Conservation (phyloP, 2,329 filamentous ascomycete species). For the Whalleya microplaca region DNA sequence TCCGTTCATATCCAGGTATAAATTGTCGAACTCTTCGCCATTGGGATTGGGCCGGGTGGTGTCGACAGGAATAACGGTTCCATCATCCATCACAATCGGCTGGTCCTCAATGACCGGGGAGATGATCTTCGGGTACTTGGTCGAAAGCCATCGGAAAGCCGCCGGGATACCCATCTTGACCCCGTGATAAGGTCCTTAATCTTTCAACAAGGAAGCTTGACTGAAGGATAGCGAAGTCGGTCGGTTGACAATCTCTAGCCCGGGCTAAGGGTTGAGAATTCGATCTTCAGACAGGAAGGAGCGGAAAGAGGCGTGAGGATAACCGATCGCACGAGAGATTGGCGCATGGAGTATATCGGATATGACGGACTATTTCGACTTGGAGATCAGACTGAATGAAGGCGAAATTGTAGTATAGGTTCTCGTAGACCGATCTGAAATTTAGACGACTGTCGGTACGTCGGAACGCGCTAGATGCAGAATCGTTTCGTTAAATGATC, state of each 20-base stretch:
- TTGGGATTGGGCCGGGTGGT: constrained; percentile 87
- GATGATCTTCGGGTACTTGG: constrained; percentile 97
- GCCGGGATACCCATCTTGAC: constrained; percentile 86
- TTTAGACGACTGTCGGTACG: neutral
- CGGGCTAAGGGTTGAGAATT: constrained; percentile 7
- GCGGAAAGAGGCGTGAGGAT: neutral
- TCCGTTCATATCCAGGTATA: constrained; percentile 99
- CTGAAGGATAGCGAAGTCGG: neutral
- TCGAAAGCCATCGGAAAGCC: constrained; percentile 94
- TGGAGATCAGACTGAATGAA: neutral
- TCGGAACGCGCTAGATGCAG: neutral
- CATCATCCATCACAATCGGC: constrained; percentile 79
- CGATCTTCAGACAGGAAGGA: neutral
- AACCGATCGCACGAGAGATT: constrained; percentile 1
- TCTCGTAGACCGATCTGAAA: neutral
- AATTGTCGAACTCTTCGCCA: constrained; percentile 95
- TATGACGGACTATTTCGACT: constrained; percentile 1
- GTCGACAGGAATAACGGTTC: constrained; percentile 82
- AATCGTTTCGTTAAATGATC: neutral
- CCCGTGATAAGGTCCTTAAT: constrained; percentile 3
- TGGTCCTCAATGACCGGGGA: constrained; percentile 87
- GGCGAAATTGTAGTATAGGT: neutral
- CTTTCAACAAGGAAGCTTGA: constrained; percentile 1
- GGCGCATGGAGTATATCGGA: constrained; percentile 9
- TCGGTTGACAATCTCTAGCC: constrained; percentile 4